phyloP scores from a whole-genome alignment of 202 grass and related monocot genomes.

The Alloteropsis angusta region DNA sequence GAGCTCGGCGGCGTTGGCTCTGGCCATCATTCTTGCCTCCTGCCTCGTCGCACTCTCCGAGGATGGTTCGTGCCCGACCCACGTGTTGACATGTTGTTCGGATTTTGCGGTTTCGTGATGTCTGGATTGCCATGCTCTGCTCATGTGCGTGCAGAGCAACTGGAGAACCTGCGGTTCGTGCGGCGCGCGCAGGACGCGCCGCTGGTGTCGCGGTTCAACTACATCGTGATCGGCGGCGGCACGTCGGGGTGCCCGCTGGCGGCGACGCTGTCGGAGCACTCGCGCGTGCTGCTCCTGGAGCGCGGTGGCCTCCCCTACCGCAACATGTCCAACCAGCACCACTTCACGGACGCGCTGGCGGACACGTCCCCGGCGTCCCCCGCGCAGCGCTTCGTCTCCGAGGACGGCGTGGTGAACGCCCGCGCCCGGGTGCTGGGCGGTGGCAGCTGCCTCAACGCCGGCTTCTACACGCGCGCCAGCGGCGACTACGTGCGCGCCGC shows the following conservation, averaged over 20 bases:
- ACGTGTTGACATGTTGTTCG: background rate
- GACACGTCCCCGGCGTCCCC: conserved; percentile 46
- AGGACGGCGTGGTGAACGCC: conserved; percentile 77
- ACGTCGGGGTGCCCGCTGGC: conserved; percentile 69
- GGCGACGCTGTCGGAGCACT: conserved; percentile 65
- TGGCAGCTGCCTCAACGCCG: conserved; percentile 80
- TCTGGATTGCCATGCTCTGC: background rate
- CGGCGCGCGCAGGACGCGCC: conserved; percentile 54
- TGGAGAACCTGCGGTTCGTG: conserved; percentile 46
- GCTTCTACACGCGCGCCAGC: conserved; percentile 85
- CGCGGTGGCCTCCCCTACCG: conserved; percentile 55
- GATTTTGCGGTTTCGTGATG: background rate
- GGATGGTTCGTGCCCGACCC: conserved; percentile 20
- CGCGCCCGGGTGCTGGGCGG: conserved; percentile 67
- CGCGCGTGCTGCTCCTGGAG: conserved; percentile 68
- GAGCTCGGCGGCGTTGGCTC: background rate
- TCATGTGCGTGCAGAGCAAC: conserved; percentile 18
- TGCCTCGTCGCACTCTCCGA: conserved; percentile 16
- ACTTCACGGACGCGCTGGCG: conserved; percentile 64
- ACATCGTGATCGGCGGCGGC: conserved; percentile 78
- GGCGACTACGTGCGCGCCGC: conserved; percentile 53
- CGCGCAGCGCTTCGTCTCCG: conserved; percentile 61
- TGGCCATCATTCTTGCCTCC: background rate
- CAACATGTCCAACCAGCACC: conserved; percentile 57
- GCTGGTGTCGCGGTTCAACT: conserved; percentile 57